Base-by-base conservation (phyloP, 1,284 basidiomycete species). In the Ganoderma lucidum region DNA sequence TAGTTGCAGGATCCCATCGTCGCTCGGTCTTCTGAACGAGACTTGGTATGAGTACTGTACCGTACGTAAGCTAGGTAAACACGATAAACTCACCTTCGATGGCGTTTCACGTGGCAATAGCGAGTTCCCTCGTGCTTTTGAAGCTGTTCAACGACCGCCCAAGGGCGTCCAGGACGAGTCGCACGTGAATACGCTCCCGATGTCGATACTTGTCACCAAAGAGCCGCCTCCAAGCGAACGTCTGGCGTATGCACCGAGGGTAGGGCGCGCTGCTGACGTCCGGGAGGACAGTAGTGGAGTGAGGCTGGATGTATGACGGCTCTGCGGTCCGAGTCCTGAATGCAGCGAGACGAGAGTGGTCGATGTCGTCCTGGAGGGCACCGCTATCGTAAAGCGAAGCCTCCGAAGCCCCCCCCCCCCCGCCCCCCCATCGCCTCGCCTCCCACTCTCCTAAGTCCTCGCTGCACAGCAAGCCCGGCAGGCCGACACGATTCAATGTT, bases 151-250 rank as follows among this genome's bases (percentile, higher is more conserved):
- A 28, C 0, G 70, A 70, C 1, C 62, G 45, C 9, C 74, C 74
- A 9, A 73, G 67, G 1, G 62, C 65, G 32, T 68, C 66, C 8
- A 68, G 15, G 8, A 71, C 74, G 10, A 71, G 53, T 0, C 74
- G 70, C 63, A 70, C 66, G 59, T 73, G 72, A 44, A 70, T 70
- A 0, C 71, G 69, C 39, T 75, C 74, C 35, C 44, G 37, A 10
- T 45, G 45, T 15, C 42, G 19, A n/a, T 53, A 42, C 19, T 67
- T 30, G 8, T 35, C 53, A 1, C 63, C 64, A 5, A 15, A 6
- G n/a, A 28, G 14, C 3, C 53, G 48, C 9, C 68, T 37, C 64
- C 67, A 67, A 0, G 69, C 64, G 32, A 65, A 67, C 0, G 71
- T 70, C 58, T 70, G 69, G 9, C 69, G 65, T 39, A 60, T 35